A percentile compares a stretch with the other conserved stretches of the same genome.
These are phyloP conservation scores for Sphagnum magellanicum DNA, from an alignment of 228 moss, liverwort and hornwort genomes.

Conservation along the genomic window DNA sequence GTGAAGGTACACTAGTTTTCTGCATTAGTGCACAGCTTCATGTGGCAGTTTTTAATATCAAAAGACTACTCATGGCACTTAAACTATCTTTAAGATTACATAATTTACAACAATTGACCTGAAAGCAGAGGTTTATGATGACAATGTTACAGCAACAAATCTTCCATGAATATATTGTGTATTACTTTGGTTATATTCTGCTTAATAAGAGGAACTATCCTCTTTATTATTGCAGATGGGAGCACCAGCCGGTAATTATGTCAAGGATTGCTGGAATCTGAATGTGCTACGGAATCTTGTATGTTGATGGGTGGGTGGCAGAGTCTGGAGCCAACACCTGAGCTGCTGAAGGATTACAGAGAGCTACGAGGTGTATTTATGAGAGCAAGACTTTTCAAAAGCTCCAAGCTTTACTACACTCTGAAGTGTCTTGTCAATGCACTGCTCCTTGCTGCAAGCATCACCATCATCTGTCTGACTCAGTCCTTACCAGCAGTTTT, in stretches of 20 bases:
- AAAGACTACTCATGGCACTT: too few species aligned
- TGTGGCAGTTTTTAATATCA: too few species aligned
- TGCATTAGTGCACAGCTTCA: too few species aligned
- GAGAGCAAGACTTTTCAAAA: slow-evolving; percentile 66
- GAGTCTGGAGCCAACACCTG: slow-evolving; percentile 52
- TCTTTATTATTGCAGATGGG: neutral
- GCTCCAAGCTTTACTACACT: slow-evolving; percentile 68
- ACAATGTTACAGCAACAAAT: too few species aligned
- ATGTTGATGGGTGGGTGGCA: slow-evolving; percentile 7
- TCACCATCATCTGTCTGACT: slow-evolving; percentile 35
- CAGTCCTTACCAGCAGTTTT: slow-evolving; percentile 42
- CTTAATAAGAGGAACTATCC: neutral
- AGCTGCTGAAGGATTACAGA: slow-evolving; percentile 74
- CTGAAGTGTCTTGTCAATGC: slow-evolving; percentile 40
- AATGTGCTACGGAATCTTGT: neutral
- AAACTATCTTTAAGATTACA: too few species aligned
- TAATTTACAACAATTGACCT: too few species aligned
- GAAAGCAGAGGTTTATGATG: too few species aligned
- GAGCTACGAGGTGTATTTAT: slow-evolving; percentile 60
- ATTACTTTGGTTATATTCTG: neutral
- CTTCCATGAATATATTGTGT: too few species aligned
- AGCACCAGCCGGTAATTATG: neutral
- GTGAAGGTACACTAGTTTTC: too few species aligned
- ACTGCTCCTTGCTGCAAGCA: slow-evolving; percentile 60
- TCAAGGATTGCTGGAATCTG: neutral